phyloP scores from a whole-genome alignment of 768 basidiomycete species.

The Pleurotus djamor region DNA sequence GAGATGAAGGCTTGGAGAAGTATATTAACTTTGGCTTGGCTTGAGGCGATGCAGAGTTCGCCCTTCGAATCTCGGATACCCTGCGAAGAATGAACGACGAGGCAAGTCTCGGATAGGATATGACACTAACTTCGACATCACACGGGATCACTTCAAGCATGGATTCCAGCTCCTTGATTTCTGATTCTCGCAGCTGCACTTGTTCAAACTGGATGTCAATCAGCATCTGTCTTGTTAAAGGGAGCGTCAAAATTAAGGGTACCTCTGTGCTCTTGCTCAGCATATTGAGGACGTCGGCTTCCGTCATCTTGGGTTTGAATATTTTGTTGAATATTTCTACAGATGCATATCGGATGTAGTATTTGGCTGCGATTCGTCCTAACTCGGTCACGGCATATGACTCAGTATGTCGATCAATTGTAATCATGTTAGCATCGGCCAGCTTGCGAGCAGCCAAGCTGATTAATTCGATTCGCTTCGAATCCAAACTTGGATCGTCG shows the following conservation, averaged over 20 bases:
- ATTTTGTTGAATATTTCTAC: constrained; percentile 83
- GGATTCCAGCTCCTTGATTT: constrained; percentile 76
- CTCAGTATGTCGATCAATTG: constrained; percentile 57
- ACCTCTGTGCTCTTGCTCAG: constrained; percentile 92
- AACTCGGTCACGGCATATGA: constrained; percentile 80
- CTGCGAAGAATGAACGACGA: constrained; percentile 40
- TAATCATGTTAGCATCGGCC: constrained; percentile 76
- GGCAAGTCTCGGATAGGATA: background rate
- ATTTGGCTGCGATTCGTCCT: constrained; percentile 95
- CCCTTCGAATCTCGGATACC: constrained; percentile 3
- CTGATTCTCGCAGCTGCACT: constrained; percentile 90
- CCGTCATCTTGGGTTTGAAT: constrained; percentile 83
- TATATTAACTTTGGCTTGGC: constrained; percentile 89
- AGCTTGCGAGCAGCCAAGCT: constrained; percentile 64
- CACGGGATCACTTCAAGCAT: constrained; percentile 74
- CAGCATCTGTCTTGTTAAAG: no score
- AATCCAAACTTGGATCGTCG: constrained; percentile 74
- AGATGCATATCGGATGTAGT: constrained; percentile 86
- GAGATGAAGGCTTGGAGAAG: constrained; percentile 92
- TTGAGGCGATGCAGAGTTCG: constrained; percentile 27
- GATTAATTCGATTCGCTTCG: constrained; percentile 68
- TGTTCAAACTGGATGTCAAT: constrained; percentile 73
- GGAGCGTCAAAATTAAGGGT: constrained; percentile 8
- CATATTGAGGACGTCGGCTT: constrained; percentile 88
- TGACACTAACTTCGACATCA: constrained; percentile 62